Percentiles rank a stretch among this genome's conserved stretches.
phyloP scores from a whole-genome alignment of 805 yeast genomes.

The Kurtzmaniella cleridarum region DNA sequence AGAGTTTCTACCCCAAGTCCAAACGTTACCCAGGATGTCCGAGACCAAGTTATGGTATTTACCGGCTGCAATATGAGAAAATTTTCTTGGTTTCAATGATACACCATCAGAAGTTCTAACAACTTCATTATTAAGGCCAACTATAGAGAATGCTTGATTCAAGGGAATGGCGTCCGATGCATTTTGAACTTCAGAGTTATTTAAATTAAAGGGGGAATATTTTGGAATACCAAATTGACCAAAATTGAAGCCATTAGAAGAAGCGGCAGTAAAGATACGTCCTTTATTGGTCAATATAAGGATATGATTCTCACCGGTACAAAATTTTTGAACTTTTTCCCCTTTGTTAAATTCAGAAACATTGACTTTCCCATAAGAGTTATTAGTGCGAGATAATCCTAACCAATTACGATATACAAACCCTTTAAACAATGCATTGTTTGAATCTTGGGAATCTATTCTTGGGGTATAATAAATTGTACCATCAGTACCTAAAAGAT shows the following conservation, averaged over 20 bases:
- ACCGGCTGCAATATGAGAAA: conserved; percentile 67
- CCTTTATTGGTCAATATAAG: conserved; percentile 58
- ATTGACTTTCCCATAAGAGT: conserved; percentile 6
- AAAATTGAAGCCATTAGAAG: conserved; percentile 37
- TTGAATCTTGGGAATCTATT: conserved; percentile 8
- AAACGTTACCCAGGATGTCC: conserved; percentile 64
- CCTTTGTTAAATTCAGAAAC: conserved; percentile 10
- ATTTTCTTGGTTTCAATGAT: conserved; percentile 34
- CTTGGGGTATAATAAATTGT: conserved; percentile 28
- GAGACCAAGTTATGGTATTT: conserved; percentile 63
- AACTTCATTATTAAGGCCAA: conserved; percentile 49
- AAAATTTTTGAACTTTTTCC: conserved; percentile 41
- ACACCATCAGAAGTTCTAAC: conserved; percentile 12
- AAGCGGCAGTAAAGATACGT: conserved; percentile 55
- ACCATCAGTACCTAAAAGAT: conserved; percentile 37
- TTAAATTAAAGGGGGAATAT: conserved; percentile 56
- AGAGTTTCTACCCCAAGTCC: conserved; percentile 81
- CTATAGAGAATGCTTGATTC: conserved; percentile 42
- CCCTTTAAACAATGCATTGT: conserved; percentile 9
- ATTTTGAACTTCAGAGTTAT: conserved; percentile 27
- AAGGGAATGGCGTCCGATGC: conserved; percentile 12
- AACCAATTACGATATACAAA: conserved; percentile 17
- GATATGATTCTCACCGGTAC: conserved; percentile 65
- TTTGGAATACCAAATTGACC: conserved; percentile 87
- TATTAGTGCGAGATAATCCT: conserved; percentile 9